Conservation (phyloP, 495 filamentous ascomycete species). For the Daldinia caldariorum region DNA sequence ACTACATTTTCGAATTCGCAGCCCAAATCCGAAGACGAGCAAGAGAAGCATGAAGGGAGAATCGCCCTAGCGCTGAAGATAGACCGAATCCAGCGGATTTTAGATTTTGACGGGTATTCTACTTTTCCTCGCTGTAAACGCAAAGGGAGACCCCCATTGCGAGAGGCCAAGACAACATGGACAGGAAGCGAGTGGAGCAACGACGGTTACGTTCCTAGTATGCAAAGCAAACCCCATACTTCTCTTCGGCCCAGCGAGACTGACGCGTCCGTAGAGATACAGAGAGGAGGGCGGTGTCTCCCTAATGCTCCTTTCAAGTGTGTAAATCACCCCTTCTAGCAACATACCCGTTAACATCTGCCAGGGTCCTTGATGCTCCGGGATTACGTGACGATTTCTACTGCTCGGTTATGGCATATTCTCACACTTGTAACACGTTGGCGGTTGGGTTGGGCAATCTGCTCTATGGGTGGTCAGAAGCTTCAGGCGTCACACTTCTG, state of each 20-base stretch:
- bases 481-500: slow-evolving; percentile 57
- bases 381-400: slow-evolving; percentile 93
- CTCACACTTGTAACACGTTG: slow-evolving; percentile 72
- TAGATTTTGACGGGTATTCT: slow-evolving; percentile 60
- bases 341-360: slow-evolving; percentile 14
- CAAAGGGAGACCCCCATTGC: slow-evolving; percentile 24
- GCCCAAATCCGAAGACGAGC: slow-evolving; percentile 57
- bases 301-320: slow-evolving; percentile 82
- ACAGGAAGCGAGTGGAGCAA: slow-evolving; percentile 70
- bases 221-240: slow-evolving; percentile 47
- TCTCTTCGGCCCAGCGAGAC: neutral
- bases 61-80: slow-evolving; percentile 86
- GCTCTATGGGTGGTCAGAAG: slow-evolving; percentile 92
- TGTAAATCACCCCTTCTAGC: slow-evolving; percentile 49
- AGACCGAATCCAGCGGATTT: slow-evolving; percentile 70
- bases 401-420: slow-evolving; percentile 91
- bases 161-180: slow-evolving; percentile 56
- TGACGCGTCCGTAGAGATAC: slow-evolving; percentile 18
- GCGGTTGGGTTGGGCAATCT: slow-evolving; percentile 83
- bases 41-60: slow-evolving; percentile 75
- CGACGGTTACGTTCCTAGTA: slow-evolving; percentile 60
- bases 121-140: slow-evolving; percentile 43
- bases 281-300: slow-evolving; percentile 54
- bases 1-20: slow-evolving; percentile 67
- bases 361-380: slow-evolving; percentile 84